Percentiles rank a stretch among this genome's conserved stretches.
These are phyloP conservation scores for Ceratorhiza oryzae-sativae DNA, from an alignment of 1,284 basidiomycete species.

Conservation along the genomic window DNA sequence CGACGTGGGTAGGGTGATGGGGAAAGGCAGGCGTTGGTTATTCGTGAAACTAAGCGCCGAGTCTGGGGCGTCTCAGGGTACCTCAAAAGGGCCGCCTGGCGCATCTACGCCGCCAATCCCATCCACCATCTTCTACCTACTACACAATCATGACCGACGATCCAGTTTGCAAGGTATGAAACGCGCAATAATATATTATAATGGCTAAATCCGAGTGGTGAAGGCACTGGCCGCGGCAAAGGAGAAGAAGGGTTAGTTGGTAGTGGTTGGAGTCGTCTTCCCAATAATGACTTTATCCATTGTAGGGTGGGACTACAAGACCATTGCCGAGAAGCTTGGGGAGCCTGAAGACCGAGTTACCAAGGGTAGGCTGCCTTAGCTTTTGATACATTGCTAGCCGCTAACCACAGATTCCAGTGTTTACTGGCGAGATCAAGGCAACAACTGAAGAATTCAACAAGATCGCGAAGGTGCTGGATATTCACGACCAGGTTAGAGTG, in stretches of 20 bases:
- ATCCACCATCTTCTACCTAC: slow-evolving; percentile 2
- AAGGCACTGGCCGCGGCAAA: slow-evolving; percentile 27
- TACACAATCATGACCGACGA: slow-evolving; percentile 14
- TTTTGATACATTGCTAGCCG: not conserved
- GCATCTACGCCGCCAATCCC: not conserved
- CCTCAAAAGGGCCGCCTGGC: slow-evolving; percentile 17
- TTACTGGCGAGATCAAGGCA: slow-evolving; percentile 10
- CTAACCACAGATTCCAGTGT: slow-evolving; percentile 7
- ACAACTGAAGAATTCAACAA: slow-evolving; percentile 12
- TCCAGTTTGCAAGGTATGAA: slow-evolving; percentile 4
- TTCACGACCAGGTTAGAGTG: not conserved
- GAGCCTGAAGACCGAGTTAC: slow-evolving; percentile 7
- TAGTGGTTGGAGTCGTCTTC: not conserved
- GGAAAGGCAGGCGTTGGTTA: slow-evolving; percentile 6
- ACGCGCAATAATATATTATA: not conserved
- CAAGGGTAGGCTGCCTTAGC: not conserved
- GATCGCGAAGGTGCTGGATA: slow-evolving; percentile 16
- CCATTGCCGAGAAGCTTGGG: slow-evolving; percentile 1
- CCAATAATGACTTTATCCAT: not conserved
- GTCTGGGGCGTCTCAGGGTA: slow-evolving; percentile 34
- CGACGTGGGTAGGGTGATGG: slow-evolving; percentile 24
- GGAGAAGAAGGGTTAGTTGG: slow-evolving; percentile 24
- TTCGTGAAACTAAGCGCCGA: slow-evolving; percentile 22
- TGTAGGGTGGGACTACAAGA: slow-evolving; percentile 20
- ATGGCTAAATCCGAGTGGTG: not conserved